Conservation (phyloP, 169 alveolate genomes). For the Plasmodium gaboni region DNA sequence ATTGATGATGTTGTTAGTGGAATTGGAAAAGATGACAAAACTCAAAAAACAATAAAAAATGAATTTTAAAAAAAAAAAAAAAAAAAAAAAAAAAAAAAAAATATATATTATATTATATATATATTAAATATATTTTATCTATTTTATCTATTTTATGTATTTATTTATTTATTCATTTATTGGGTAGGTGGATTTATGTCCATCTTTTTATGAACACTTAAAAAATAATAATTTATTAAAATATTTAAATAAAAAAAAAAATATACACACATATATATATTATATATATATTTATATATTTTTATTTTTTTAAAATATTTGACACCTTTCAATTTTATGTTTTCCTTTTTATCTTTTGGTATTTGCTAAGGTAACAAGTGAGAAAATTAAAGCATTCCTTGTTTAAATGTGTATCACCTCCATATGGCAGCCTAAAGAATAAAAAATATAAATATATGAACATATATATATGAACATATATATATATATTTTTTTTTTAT, state of each 20-base stretch:
- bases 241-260: neutral
- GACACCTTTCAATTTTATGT: neutral
- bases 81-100: neutral
- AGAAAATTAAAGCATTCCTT: conserved; percentile 27
- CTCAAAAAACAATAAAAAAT: conserved; percentile 25
- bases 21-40: conserved; percentile 86
- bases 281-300: too few species aligned
- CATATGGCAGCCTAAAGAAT: conserved; percentile 25
- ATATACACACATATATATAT: neutral
- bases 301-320: too few species aligned
- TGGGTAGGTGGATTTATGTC: too few species aligned
- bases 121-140: too few species aligned
- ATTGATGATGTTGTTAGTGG: conserved; percentile 98
- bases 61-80: conserved; percentile 3
- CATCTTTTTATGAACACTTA: too few species aligned
- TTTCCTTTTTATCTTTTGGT: neutral
- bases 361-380: conserved; percentile 20
- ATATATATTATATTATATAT: neutral
- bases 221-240: neutral
- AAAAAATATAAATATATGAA: neutral
- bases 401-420: conserved; percentile 73
- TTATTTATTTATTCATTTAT: too few species aligned
- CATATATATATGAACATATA: neutral
- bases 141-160: too few species aligned
- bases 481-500: too few species aligned